Conservation (phyloP, 78 protist genomes). For the Dictyostelium intermedium region DNA sequence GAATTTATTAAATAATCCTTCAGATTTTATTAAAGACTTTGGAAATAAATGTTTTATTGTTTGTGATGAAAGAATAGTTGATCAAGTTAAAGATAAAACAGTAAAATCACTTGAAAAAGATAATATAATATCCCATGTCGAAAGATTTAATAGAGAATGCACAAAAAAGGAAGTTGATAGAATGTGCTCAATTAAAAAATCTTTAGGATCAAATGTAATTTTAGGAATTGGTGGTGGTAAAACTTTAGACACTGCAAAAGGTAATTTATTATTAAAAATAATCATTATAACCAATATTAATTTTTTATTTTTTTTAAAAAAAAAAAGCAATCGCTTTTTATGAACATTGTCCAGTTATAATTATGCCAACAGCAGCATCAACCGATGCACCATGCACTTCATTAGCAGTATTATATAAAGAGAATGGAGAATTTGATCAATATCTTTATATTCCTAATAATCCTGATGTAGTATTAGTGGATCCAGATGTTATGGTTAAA, state of each 20-base stretch:
- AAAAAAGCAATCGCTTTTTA: not conserved
- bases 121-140: not conserved
- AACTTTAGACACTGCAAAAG: not conserved
- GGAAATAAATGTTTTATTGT: not conserved
- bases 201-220: not conserved
- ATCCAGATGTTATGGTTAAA: not conserved
- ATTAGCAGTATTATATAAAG: not conserved
- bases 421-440: not conserved
- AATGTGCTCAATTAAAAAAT: not conserved
- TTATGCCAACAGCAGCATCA: not conserved
- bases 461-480: not conserved
- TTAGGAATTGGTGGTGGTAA: constrained; percentile 4
- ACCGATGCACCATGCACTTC: not conserved
- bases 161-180: not conserved
- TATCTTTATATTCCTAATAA: not conserved
- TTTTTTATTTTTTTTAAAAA: not conserved
- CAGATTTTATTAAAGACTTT: not conserved
- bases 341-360: not conserved
- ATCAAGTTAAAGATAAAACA: not conserved
- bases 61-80: not conserved
- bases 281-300: not conserved
- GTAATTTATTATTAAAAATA: not conserved
- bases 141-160: not conserved
- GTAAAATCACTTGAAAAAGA: not conserved
- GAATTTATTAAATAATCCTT: not conserved